Conservation (phyloP, 495 filamentous ascomycete species). For the Chaetomium tenue region DNA sequence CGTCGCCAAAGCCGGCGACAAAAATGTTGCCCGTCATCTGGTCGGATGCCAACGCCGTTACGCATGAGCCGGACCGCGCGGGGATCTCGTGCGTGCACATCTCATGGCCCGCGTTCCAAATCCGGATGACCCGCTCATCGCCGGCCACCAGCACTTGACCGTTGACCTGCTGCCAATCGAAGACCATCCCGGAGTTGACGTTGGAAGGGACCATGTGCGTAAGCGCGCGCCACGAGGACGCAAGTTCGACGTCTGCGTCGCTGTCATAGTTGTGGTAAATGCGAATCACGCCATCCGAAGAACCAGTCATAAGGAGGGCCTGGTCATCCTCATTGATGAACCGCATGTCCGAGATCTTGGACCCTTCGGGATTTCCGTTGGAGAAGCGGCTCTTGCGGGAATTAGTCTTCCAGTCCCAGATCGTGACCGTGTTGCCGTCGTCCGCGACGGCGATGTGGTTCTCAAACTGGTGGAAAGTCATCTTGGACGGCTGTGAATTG, state of each 20-base stretch:
- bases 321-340: conserved; percentile 99
- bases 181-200: conserved; percentile 89
- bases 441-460: conserved; percentile 93
- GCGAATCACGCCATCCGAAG: conserved; percentile 88
- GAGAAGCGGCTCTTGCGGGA: conserved; percentile 78
- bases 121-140: conserved; percentile 89
- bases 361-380: conserved; percentile 86
- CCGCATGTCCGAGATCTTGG: conserved; percentile 87
- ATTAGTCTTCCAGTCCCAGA: conserved; percentile 89
- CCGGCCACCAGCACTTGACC: conserved; percentile 91
- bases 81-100: conserved; percentile 92
- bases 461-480: conserved; percentile 98
- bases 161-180: conserved; percentile 98
- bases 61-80: conserved; percentile 90
- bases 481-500: conserved; percentile 78
- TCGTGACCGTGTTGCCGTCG: conserved; percentile 79
- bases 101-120: conserved; percentile 94
- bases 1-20: conserved; percentile 93
- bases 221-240: conserved; percentile 85
- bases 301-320: conserved; percentile 89
- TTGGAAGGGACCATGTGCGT: conserved; percentile 90
- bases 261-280: conserved; percentile 90
- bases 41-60: conserved; percentile 92
- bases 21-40: conserved; percentile 96
- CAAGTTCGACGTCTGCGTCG: conserved; percentile 71